Percentiles rank a stretch among this genome's conserved stretches.
Conservation (phyloP, 352 stramenopile species). For the Pythium brachiatum region DNA sequence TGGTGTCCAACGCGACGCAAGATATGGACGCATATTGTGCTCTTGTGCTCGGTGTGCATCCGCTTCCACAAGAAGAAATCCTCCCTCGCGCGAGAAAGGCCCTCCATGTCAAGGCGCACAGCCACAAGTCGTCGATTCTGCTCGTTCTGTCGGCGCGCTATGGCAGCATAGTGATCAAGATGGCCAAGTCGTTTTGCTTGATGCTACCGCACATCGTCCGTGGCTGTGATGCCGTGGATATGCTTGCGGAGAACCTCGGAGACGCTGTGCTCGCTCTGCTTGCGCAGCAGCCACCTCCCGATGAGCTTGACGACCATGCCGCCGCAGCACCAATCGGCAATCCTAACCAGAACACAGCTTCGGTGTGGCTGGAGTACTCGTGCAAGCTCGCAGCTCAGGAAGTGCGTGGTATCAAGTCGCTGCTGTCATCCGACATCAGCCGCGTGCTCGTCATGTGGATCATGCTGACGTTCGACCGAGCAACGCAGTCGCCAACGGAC, state of each 20-base stretch:
- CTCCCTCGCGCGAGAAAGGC: conserved; percentile 29
- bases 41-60: conserved; percentile 22
- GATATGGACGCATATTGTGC: conserved; percentile 33
- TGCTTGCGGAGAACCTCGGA: background rate
- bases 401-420: conserved; percentile 9
- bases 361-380: background rate
- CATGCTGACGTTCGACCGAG: background rate
- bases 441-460: conserved; percentile 14
- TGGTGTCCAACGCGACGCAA: conserved; percentile 10
- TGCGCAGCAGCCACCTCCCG: background rate
- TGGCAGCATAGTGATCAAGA: conserved; percentile 22
- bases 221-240: background rate
- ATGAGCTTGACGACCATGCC: background rate
- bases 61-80: conserved; percentile 14
- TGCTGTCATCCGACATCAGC: conserved; percentile 10
- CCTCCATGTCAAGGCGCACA: conserved; percentile 22
- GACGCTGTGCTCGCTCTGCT: background rate
- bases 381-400: background rate
- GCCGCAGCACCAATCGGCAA: background rate
- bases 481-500: background rate
- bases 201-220: conserved; percentile 23
- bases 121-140: conserved; percentile 19
- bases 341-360: background rate
- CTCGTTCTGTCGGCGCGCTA: conserved; percentile 41
- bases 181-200: conserved; percentile 22